phyloP scores from a whole-genome alignment of 306 rosid species.

The Trifolium pratense region DNA sequence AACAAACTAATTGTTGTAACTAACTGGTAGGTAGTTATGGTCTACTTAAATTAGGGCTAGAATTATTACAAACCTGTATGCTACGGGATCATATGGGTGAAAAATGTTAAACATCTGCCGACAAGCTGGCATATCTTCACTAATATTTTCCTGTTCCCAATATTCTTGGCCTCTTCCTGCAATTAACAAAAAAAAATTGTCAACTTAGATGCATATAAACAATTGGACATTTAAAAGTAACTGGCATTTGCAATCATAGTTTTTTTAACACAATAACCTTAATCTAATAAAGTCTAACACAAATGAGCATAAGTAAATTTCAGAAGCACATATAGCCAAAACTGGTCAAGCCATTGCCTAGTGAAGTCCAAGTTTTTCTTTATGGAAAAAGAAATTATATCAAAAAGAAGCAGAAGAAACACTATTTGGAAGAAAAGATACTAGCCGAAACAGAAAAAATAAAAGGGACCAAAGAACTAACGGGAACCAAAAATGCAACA shows the following conservation, averaged over 20 bases:
- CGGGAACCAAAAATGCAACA: too few species aligned
- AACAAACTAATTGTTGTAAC: background rate
- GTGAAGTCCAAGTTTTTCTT: too few species aligned
- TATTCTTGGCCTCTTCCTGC: conserved; percentile 88
- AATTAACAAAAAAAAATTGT: conserved; percentile 34
- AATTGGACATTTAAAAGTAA: conserved; percentile 10
- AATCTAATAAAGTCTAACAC: too few species aligned
- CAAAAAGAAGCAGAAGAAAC: too few species aligned
- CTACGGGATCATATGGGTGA: conserved; percentile 99
- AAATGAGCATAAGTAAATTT: too few species aligned
- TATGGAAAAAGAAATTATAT: too few species aligned
- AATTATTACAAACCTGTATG: conserved; percentile 73
- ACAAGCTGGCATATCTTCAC: conserved; percentile 95
- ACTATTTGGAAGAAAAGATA: too few species aligned
- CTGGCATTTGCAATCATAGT: conserved; percentile 1
- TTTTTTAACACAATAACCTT: too few species aligned
- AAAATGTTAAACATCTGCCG: conserved; percentile 93
- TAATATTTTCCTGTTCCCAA: conserved; percentile 85
- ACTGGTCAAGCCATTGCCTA: too few species aligned
- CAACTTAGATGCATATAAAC: conserved; percentile 25
- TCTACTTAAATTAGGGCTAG: conserved; percentile 27
- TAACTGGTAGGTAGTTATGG: conserved; percentile 3
- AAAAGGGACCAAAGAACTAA: too few species aligned
- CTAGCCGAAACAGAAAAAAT: too few species aligned
- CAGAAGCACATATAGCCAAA: too few species aligned